phyloP scores from a whole-genome alignment of 371 early-diverging fungal species.

The Mortierella sp. region DNA sequence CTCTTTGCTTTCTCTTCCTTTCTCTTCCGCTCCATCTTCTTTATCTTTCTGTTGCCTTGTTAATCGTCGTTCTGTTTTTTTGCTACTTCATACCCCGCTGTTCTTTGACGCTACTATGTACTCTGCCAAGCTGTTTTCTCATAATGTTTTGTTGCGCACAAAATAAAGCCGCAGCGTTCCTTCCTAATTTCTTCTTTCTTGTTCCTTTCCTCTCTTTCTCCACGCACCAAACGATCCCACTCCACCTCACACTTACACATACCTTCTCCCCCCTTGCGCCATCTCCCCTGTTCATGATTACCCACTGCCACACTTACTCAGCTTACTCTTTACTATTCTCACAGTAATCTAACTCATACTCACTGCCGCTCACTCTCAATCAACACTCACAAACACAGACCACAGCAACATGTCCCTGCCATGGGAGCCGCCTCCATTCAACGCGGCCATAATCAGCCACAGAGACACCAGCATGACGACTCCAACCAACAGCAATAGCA shows the following conservation, averaged over 20 bases:
- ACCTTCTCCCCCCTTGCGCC: background rate
- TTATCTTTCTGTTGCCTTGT: no score
- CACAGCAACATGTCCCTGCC: conserved; percentile 24
- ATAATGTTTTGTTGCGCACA: background rate
- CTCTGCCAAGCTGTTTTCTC: background rate
- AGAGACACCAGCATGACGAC: background rate
- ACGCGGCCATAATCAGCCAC: background rate
- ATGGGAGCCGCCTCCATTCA: conserved; percentile 29
- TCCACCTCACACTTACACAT: no score
- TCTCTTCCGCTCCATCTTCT: background rate
- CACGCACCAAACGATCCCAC: no score
- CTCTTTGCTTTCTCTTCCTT: background rate
- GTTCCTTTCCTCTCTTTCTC: background rate
- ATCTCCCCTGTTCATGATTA: background rate
- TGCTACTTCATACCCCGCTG: background rate
- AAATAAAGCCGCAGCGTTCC: conserved; percentile 79
- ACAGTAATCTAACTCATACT: no score
- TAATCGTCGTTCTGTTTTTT: background rate
- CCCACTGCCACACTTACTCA: no score
- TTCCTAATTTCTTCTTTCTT: background rate
- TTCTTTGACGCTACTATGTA: background rate
- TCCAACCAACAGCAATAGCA: background rate
- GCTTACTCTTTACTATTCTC: no score
- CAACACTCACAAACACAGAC: background rate
- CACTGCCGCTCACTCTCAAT: background rate